phyloP scores from a whole-genome alignment of 495 filamentous ascomycete genomes.

The Aspergillus wentii region DNA sequence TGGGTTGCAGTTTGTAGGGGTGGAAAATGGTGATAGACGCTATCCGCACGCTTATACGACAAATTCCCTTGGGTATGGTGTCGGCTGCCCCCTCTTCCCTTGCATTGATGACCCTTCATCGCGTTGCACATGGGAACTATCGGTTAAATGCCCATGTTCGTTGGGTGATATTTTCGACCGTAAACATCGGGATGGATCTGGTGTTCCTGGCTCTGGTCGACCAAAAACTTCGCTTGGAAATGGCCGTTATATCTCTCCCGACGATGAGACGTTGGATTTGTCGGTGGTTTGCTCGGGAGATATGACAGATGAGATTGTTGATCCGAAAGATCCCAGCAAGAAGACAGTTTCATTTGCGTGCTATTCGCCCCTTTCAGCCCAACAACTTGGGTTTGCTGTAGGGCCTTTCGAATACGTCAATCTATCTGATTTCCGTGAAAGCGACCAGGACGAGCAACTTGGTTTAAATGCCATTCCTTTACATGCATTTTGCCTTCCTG shows the following conservation, averaged over 20 bases:
- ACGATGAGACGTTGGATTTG: conserved; percentile 83
- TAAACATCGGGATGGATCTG: conserved; percentile 22
- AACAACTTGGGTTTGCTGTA: conserved; percentile 86
- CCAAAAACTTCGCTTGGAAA: conserved; percentile 13
- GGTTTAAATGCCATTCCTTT: conserved; percentile 78
- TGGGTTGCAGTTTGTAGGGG: conserved; percentile 85
- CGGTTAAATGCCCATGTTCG: conserved; percentile 77
- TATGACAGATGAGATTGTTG: conserved; percentile 72
- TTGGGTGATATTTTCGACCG: conserved; percentile 74
- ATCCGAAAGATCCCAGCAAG: conserved; percentile 66
- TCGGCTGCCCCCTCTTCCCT: conserved; percentile 80
- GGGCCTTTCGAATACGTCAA: conserved; percentile 94
- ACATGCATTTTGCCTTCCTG: conserved; percentile 85
- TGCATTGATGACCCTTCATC: conserved; percentile 80
- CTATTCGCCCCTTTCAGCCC: conserved; percentile 64
- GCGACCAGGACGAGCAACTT: conserved; percentile 85
- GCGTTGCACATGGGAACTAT: conserved; percentile 81
- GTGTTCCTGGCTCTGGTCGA: conserved; percentile 10
- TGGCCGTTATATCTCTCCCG: conserved; percentile 46
- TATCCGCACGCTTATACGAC: conserved; percentile 92
- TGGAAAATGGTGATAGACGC: conserved; percentile 67
- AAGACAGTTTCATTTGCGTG: conserved; percentile 81
- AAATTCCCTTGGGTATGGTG: conserved; percentile 70
- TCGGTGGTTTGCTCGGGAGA: conserved; percentile 87
- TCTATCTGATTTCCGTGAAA: conserved; percentile 80